Evolutionary conservation across 257 asterid species (phyloP), one percentile per base, ranked within the genome.

Genomic region (Salvia miltiorrhiza): DNA sequence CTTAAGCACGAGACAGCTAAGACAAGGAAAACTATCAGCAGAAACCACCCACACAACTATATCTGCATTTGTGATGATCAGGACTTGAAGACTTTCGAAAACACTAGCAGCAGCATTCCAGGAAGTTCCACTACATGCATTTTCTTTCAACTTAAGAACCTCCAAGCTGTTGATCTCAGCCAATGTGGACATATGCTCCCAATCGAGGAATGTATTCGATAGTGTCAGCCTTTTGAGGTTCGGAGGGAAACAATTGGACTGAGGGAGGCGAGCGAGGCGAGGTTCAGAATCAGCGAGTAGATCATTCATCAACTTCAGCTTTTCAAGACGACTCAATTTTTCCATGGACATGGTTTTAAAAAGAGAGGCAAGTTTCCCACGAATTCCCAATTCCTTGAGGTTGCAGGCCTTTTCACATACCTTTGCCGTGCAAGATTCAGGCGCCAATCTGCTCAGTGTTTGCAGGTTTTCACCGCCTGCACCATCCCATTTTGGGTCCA

Each of bases 91-190:
- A 28, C 9, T 44, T 7, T 0, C 5, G 7, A 68, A 81, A 74
- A 35, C 19, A 74, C 20, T 71, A 10, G 54, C 65, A 4, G 5
- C 28, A 2, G 70, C 45, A 0, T 54, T 7, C 91, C 88, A 86
- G 2, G 3, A 3, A 2, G 11, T 3, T 21, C 91, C 91, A 3
- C 2, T 14, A 30, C 81, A 77, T 8, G 88, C 84, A 55, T 71
- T 72, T 28, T 81, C 72, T 69, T 83, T 83, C 76, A 85, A 19
- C 73, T 80, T 85, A 33, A 85, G 81, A 11, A 77, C 82, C 80
- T 77, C 66, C 1, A 83, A 82, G 6, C 35, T 39, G 2, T 24
- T 58, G n/a, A 86, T 52, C 45, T 20, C 47, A n/a, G 73, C 84
- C 58, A 86, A n/a, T 9, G 32, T 76, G 9, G 73, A 53, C 77